These are phyloP conservation scores for Coffea canephora DNA, from an alignment of 257 asterid genomes.

Conservation along the genomic window DNA sequence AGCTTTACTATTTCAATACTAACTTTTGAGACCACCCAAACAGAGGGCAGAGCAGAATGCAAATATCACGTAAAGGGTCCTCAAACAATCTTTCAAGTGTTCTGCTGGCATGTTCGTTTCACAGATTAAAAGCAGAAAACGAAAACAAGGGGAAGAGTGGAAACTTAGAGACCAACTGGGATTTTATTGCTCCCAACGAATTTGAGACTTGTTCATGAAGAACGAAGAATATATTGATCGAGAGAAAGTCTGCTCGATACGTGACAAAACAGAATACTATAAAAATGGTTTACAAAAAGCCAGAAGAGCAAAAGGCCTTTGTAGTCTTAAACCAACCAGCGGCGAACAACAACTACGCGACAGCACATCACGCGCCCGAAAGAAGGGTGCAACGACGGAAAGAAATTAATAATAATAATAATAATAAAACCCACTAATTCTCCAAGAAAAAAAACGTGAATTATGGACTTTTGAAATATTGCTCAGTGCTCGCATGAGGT, in stretches of 20 bases:
- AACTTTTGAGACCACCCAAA: slow-evolving; percentile 81
- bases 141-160: not conserved
- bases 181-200: not conserved
- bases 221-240: not conserved
- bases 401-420: too few species aligned
- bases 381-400: too few species aligned
- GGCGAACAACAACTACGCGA: not conserved
- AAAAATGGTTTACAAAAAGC: not conserved
- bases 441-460: too few species aligned
- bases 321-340: slow-evolving; percentile 13
- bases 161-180: not conserved
- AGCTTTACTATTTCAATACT: slow-evolving; percentile 12
- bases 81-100: slow-evolving; percentile 38
- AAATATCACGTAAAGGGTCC: slow-evolving; percentile 54
- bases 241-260: not conserved
- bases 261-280: not conserved
- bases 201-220: not conserved
- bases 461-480: too few species aligned
- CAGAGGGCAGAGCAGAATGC: slow-evolving; percentile 67
- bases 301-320: not conserved
- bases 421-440: too few species aligned
- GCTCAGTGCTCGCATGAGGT: too few species aligned
- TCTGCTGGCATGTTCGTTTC: slow-evolving; percentile 45
- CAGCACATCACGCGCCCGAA: slow-evolving; percentile 5
- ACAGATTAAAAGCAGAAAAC: not conserved